Evolutionary conservation across 192 early-diverging fungal species (phyloP).

Genomic region (Gryganskiella cystojenkinii): DNA sequence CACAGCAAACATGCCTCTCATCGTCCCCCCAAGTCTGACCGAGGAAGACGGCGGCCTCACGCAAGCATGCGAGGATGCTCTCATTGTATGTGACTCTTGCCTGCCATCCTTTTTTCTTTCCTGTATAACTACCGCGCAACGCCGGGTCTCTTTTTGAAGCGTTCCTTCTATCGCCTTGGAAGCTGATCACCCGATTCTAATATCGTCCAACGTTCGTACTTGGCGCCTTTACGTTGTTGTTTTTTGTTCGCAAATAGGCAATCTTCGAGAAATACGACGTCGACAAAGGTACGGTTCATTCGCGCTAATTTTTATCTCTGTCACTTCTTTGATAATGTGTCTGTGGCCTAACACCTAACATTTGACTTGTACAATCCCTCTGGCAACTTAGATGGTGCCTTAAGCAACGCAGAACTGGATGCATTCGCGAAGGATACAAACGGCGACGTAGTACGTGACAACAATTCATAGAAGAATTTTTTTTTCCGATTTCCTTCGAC

Average conservation of each 20-base stretch:
- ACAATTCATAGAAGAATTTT: neutral
- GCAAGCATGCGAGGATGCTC: slow-evolving; percentile 38
- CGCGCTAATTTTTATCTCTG: neutral
- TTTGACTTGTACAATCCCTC: neutral
- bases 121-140: neutral
- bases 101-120: no score
- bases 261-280: slow-evolving; percentile 46
- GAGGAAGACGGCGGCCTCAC: slow-evolving; percentile 51
- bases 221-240: no score
- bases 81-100: slow-evolving; percentile 24
- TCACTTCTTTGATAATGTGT: neutral
- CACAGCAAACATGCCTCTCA: slow-evolving; percentile 42
- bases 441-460: slow-evolving; percentile 54
- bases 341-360: no score
- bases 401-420: slow-evolving; percentile 57
- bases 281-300: slow-evolving; percentile 31
- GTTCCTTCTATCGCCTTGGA: no score
- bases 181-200: no score
- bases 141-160: no score
- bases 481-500: no score
- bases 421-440: slow-evolving; percentile 63
- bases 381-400: slow-evolving; percentile 45
- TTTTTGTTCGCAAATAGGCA: no score
- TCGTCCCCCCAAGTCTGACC: slow-evolving; percentile 35
- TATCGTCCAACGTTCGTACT: no score